Conservation (phyloP, 306 rosid species). For the Prunus armeniaca region DNA sequence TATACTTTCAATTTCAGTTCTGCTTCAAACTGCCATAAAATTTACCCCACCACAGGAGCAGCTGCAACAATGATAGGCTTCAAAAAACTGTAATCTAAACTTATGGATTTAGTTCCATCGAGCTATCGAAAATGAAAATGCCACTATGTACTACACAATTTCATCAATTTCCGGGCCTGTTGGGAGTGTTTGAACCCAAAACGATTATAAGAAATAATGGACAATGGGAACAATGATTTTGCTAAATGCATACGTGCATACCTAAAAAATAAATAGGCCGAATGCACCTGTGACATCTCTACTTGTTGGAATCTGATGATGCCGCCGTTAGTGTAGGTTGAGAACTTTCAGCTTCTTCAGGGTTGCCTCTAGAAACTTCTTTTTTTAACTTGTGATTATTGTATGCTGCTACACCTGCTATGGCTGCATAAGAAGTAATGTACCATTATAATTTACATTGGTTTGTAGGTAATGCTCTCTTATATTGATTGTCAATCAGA, state of each 20-base stretch:
- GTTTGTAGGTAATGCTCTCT: not conserved
- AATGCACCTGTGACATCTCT: constrained; percentile 41
- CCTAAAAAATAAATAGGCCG: constrained; percentile 35
- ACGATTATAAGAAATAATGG: not conserved
- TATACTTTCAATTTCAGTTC: constrained; percentile 30
- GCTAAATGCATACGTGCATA: constrained; percentile 25
- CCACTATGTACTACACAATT: not conserved
- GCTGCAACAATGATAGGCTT: constrained; percentile 31
- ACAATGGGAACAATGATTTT: constrained; percentile 2
- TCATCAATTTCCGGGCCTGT: constrained; percentile 10
- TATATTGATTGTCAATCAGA: not conserved
- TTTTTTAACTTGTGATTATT: constrained; percentile 79
- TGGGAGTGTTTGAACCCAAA: constrained; percentile 24
- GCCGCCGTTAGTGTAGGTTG: constrained; percentile 40
- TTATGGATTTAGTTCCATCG: not conserved
- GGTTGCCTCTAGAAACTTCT: constrained; percentile 55
- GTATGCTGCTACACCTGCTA: constrained; percentile 95
- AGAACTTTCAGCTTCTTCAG: constrained; percentile 33
- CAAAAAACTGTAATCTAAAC: constrained; percentile 17
- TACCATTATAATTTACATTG: not conserved
- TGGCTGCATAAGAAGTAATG: constrained; percentile 52
- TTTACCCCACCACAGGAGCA: constrained; percentile 25
- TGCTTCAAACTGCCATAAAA: constrained; percentile 13
- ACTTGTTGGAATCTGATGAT: constrained; percentile 45
- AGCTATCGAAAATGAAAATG: not conserved